A percentile compares a stretch with the other conserved stretches of the same genome.
Evolutionary conservation across 2,329 filamentous ascomycete species (phyloP).

Genomic region (Chaetomium sp.): DNA sequence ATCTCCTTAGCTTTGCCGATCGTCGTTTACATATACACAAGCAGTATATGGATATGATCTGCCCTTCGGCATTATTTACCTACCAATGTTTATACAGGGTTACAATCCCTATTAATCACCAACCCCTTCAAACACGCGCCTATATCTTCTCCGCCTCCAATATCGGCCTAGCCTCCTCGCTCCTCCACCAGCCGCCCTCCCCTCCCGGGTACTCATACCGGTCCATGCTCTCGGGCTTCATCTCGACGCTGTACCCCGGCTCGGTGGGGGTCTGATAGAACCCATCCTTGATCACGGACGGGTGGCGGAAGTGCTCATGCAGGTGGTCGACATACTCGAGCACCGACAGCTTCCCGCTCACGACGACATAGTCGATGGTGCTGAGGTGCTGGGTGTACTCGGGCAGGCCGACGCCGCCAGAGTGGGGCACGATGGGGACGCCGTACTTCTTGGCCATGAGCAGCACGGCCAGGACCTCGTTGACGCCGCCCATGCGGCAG

Average conservation of each 20-base stretch:
- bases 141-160: constrained; percentile 64
- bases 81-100: not conserved
- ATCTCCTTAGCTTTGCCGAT: too few relatives aligned
- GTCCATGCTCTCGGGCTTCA: constrained; percentile 88
- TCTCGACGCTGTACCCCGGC: constrained; percentile 89
- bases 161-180: constrained; percentile 75
- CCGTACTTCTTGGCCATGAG: constrained; percentile 79
- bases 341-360: constrained; percentile 77
- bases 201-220: constrained; percentile 74
- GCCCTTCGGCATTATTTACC: not conserved
- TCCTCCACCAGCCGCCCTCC: constrained; percentile 81
- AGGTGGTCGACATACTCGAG: constrained; percentile 92
- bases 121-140: not conserved
- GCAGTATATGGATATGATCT: too few relatives aligned
- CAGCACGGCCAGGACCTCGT: constrained; percentile 88
- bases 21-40: too few relatives aligned
- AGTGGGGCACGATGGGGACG: constrained; percentile 85
- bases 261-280: constrained; percentile 85
- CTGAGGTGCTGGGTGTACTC: constrained; percentile 93
- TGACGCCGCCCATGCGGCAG: constrained; percentile 85
- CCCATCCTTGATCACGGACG: constrained; percentile 76
- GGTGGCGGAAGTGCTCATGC: constrained; percentile 90
- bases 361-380: constrained; percentile 90
- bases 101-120: not conserved
- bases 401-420: constrained; percentile 83